Conservation (phyloP, 495 filamentous ascomycete species). For the Entonaema liquescens region DNA sequence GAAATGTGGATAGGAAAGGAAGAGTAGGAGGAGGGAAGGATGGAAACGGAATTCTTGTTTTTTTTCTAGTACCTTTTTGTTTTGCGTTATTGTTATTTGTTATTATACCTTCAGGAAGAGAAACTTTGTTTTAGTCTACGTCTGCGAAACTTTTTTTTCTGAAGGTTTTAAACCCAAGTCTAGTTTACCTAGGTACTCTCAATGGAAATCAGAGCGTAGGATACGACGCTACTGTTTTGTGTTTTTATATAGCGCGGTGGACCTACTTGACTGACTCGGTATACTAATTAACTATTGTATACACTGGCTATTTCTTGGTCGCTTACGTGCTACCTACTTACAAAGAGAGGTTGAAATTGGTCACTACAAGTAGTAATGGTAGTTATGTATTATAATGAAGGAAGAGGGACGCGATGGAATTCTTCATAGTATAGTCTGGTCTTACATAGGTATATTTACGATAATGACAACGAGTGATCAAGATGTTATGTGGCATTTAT, state of each 20-base stretch:
- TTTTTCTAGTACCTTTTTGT: slow-evolving; percentile 4
- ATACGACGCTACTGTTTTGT: neutral
- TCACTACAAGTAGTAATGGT: slow-evolving; percentile 8
- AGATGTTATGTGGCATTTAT: neutral
- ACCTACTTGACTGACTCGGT: neutral
- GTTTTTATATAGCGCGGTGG: neutral
- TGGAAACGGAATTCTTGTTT: slow-evolving; percentile 3
- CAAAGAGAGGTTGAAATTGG: slow-evolving; percentile 16
- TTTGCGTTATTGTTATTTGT: neutral
- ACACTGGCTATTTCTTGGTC: neutral
- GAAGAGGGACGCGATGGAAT: neutral
- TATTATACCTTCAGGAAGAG: neutral
- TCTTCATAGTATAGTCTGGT: slow-evolving; percentile 9
- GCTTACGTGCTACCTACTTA: slow-evolving; percentile 10
- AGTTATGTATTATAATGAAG: neutral
- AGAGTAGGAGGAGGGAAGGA: neutral
- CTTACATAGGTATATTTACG: slow-evolving; percentile 16
- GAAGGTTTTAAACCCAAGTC: neutral
- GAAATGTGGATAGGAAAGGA: neutral
- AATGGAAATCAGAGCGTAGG: slow-evolving; percentile 10
- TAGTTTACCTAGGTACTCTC: slow-evolving; percentile 1
- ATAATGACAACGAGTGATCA: slow-evolving; percentile 13
- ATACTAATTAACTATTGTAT: neutral
- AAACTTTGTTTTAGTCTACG: neutral
- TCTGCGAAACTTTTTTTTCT: neutral